Conservation (phyloP, 192 early-diverging fungal genomes). For the Coemansia sp. region DNA sequence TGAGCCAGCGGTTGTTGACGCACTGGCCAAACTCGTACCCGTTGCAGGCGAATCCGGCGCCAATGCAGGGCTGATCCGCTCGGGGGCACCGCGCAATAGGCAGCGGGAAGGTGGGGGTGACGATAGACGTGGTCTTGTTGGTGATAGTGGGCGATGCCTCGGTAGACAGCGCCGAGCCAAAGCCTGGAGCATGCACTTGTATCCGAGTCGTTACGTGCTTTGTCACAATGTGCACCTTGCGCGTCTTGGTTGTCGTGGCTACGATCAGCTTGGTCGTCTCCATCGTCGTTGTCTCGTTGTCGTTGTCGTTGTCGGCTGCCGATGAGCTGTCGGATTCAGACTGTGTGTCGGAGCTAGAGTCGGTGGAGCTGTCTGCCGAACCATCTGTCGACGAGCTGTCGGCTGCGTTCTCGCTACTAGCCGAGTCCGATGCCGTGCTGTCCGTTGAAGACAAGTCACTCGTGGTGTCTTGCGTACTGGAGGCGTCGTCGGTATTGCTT, state of each 20-base stretch:
- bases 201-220: slow-evolving; percentile 27
- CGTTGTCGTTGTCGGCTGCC: slow-evolving; percentile 15
- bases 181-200: not conserved
- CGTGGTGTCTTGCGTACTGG: not conserved
- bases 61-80: slow-evolving; percentile 45
- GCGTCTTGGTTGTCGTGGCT: slow-evolving; percentile 28
- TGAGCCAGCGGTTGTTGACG: slow-evolving; percentile 50
- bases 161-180: not conserved
- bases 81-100: slow-evolving; percentile 40
- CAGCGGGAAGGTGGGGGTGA: slow-evolving; percentile 46
- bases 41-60: slow-evolving; percentile 45
- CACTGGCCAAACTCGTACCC: slow-evolving; percentile 54
- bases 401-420: not conserved
- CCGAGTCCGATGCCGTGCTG: not conserved
- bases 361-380: not conserved
- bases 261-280: slow-evolving; percentile 42
- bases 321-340: not conserved
- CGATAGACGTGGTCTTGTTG: slow-evolving; percentile 41
- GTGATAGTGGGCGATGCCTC: slow-evolving; percentile 7
- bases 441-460: not conserved
- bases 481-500: slow-evolving; percentile 8
- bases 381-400: not conserved
- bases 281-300: slow-evolving; percentile 40
- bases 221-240: slow-evolving; percentile 33
- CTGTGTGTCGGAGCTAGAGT: not conserved